A percentile compares a stretch with the other conserved stretches of the same genome.
Conservation (phyloP, 1,139 yeast genomes). For the Geotrichum histeridarum region DNA sequence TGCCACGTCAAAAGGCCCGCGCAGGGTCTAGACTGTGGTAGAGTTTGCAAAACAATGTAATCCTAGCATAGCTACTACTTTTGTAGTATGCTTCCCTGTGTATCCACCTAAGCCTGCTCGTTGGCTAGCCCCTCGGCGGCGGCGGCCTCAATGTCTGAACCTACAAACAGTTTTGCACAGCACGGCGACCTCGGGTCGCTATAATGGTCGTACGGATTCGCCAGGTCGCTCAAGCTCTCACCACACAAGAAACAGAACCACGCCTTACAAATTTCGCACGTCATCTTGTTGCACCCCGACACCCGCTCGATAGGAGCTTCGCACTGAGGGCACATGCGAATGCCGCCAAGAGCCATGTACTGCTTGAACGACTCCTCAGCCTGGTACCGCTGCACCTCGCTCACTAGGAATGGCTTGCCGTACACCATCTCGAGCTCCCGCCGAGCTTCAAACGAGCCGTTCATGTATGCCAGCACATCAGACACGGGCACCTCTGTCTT, state of each 20-base stretch:
- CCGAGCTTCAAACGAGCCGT: slow-evolving; percentile 35
- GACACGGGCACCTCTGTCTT: slow-evolving; percentile 42
- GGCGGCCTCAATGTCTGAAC: slow-evolving; percentile 35
- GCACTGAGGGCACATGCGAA: slow-evolving; percentile 56
- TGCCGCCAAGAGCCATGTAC: slow-evolving; percentile 42
- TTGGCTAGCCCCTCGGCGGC: no score
- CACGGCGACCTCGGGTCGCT: slow-evolving; percentile 44
- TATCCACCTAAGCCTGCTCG: no score
- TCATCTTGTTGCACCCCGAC: slow-evolving; percentile 69
- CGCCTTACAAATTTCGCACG: slow-evolving; percentile 48
- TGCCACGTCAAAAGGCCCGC: no score
- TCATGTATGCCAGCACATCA: slow-evolving; percentile 43
- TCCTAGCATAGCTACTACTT: no score
- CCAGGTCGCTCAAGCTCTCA: slow-evolving; percentile 32
- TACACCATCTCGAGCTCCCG: slow-evolving; percentile 45
- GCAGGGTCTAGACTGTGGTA: no score
- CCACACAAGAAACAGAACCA: slow-evolving; percentile 60
- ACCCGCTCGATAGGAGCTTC: slow-evolving; percentile 49
- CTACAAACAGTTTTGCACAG: slow-evolving; percentile 52
- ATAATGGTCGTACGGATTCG: slow-evolving; percentile 47
- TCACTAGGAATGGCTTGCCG: slow-evolving; percentile 45
- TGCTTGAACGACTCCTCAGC: slow-evolving; percentile 49
- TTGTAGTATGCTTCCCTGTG: no score
- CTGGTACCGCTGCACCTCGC: slow-evolving; percentile 45
- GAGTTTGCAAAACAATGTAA: no score